Base-by-base conservation (phyloP, 2,329 filamentous ascomycete genomes). In the Onygenales sp. region DNA sequence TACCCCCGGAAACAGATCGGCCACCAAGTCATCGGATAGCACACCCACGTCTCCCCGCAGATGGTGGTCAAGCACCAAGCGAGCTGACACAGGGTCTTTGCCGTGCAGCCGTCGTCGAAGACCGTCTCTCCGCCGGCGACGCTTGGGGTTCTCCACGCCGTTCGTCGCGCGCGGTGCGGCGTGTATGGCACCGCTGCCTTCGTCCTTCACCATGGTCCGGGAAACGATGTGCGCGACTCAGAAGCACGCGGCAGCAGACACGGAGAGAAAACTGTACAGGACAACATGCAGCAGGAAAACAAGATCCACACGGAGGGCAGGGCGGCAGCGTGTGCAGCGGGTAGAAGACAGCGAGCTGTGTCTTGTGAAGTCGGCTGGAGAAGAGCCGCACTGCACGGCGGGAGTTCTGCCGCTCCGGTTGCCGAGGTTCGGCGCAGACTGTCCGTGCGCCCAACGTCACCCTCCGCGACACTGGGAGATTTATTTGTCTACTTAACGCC, bases 1-100 rank as follows among this genome's bases (percentile, higher is more conserved):
- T 70, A 61, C 79, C 64, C 61, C 82, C 74, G 57, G 87, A 84
- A 72, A 94, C 50, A 97, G 78, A 65, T 94, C 87, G 46, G 79
- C 76, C 63, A 91, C 89, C 50, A 98, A 78, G 69, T 95, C 89
- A 63, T 89, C 85, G 10, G 92, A 95, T 51, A 97, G 72, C 59
- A 93, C 81, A 58, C 90, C 93, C 57, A 91, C 79, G 66, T 95
- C 89, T 51, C 88, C 89, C 71, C 86, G 88, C 63, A 95, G 78
- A 68, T 87, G 85, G 66, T 90, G 87, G 69, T 95, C 90, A 54
- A 96, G 81, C 39, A 94, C 80, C 50, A 97, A 77, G 54, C 87
- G 84, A 54, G 89, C 91, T 55, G 87, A 80, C 55, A 95, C 78
- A 43, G 91, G 80, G 7, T 86, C 79, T 68, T 87, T 90, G 68